Evolutionary conservation across 192 early-diverging fungal genomes (phyloP).

Genomic region (Bifiguratus adelaidae): DNA sequence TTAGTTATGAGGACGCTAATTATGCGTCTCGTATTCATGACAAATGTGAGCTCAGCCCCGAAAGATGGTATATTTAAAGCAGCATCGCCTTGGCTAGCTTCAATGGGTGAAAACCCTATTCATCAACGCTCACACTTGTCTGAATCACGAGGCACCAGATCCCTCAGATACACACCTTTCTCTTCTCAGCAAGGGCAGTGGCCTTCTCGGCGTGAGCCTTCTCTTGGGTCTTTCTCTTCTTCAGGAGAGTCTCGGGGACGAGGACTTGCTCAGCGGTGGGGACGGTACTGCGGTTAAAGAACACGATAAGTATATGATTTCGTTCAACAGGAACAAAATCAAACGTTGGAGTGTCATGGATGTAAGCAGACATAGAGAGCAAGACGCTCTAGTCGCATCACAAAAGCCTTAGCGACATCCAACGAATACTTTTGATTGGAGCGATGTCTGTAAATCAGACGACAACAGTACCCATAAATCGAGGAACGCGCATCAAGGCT

Average conservation of each 20-base stretch:
- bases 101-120: background rate
- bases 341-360: constrained; percentile 5
- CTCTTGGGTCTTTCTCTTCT: constrained; percentile 71
- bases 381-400: constrained; percentile 2
- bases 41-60: constrained; percentile 49
- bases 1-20: constrained; percentile 2
- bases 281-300: constrained; percentile 28
- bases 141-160: constrained; percentile 8
- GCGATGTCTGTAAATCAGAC: background rate
- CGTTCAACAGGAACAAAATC: constrained; percentile 5
- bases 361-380: background rate
- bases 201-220: constrained; percentile 57
- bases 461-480: background rate
- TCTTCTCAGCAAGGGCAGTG: constrained; percentile 34
- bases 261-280: constrained; percentile 59
- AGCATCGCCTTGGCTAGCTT: constrained; percentile 19
- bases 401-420: constrained; percentile 17
- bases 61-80: constrained; percentile 58
- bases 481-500: background rate
- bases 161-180: constrained; percentile 29
- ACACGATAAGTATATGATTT: too few relatives aligned
- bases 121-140: constrained; percentile 28
- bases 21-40: background rate
- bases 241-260: constrained; percentile 81
- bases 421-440: constrained; percentile 38